Base-by-base conservation (phyloP, 331 rosid genomes). In the Malus hybrid region DNA sequence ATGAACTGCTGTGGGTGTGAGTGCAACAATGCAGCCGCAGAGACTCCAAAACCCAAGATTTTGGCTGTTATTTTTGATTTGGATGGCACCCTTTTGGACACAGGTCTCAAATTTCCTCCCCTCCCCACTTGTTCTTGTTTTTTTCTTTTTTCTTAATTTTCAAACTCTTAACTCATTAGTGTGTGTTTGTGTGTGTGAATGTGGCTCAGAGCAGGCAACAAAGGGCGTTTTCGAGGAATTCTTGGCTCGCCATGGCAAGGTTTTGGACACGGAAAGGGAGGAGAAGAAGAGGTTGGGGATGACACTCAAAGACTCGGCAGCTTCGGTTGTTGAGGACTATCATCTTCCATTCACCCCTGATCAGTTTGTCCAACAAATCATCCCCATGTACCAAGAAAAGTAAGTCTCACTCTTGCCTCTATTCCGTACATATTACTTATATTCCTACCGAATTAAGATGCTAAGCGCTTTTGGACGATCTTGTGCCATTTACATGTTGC, bases 1-100 rank as follows among this genome's bases (percentile, higher is more conserved):
- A 90, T 88, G 96, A 87, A 74, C 69, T 75, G 83, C 80, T 64
- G 73, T 66, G 76, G 76, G 27, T 75, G 69, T 22, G 71, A 28
- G 10, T 42, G 78, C 52, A 42, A 4, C 73, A 69, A 72, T 74
- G 82, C 84, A 73, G 29, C 64, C 16, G 73, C 48, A 29, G 31
- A 79, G 15, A 50, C 61, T 22, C 39, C 55, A 75, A 80, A 75
- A 16, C 76, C 73, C 79, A 83, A 82, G 70, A 76, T 88, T 76
- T 80, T 79, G 80, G 97, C 88, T 32, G 84, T 90, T 44, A 87
- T 92, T 78, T 85, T 90, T 76, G 92, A 90, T 83, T 82, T 92
- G 84, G 97, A 92, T 83, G 97, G 97, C 46, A 92, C 97, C 80
- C 91, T 92, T 86, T 70, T 92, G 59, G 96, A 92, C 72, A 82